Conservation (phyloP, 345 rosid genomes). For the Citrus mangshanensis region DNA sequence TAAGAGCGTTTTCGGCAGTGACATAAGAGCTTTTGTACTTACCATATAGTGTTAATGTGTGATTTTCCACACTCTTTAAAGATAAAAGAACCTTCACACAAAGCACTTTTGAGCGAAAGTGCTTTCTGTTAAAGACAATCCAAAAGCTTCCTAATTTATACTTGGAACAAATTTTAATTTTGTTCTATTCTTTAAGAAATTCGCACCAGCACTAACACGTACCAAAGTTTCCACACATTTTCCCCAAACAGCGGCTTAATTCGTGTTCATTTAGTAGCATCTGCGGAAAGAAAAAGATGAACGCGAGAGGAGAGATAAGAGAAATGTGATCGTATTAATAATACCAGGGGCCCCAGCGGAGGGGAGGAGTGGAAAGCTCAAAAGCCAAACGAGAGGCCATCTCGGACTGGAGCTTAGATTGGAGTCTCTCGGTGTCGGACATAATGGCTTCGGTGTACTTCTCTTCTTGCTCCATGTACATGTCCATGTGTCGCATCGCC, state of each 20-base stretch:
- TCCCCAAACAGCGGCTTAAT: neutral
- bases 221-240: neutral
- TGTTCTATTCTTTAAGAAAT: neutral
- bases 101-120: neutral
- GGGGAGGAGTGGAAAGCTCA: conserved; percentile 88
- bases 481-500: conserved; percentile 97
- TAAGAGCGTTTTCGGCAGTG: neutral
- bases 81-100: neutral
- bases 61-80: neutral
- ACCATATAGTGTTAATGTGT: neutral
- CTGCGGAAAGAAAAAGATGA: neutral
- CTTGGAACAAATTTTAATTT: too few species aligned
- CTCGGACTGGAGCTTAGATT: conserved; percentile 82
- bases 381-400: conserved; percentile 82
- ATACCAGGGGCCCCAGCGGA: conserved; percentile 94
- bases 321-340: conserved; percentile 9
- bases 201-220: too few species aligned
- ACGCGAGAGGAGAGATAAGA: neutral
- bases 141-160: neutral
- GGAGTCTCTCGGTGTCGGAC: conserved; percentile 72
- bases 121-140: neutral
- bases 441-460: conserved; percentile 85
- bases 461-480: conserved; percentile 92
- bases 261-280: neutral
- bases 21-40: neutral